These are phyloP conservation scores for Grosmannia penicillata DNA, from an alignment of 2,329 filamentous ascomycete genomes.

Conservation along the genomic window DNA sequence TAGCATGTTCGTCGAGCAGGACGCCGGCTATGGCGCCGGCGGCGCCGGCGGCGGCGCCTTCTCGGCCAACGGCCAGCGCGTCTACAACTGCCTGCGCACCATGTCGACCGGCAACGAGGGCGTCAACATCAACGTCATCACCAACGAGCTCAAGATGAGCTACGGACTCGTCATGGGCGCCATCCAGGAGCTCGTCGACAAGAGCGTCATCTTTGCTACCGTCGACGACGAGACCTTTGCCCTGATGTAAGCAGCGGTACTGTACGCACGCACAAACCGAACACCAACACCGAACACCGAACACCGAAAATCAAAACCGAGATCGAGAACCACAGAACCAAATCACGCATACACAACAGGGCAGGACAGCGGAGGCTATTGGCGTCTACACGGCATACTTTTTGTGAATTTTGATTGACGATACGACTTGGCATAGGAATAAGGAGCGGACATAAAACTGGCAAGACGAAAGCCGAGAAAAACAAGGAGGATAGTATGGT, in stretches of 20 bases:
- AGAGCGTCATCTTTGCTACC: conserved; percentile 75
- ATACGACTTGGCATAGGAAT: too few species aligned
- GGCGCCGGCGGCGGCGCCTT: conserved; percentile 27
- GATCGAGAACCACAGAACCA: too few species aligned
- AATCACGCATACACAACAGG: too few species aligned
- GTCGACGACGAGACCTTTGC: conserved; percentile 73
- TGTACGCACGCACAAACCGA: too few species aligned
- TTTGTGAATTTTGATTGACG: too few species aligned
- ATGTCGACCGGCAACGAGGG: conserved; percentile 66
- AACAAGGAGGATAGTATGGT: too few species aligned
- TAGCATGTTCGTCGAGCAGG: conserved; percentile 39
- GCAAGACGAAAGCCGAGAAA: too few species aligned
- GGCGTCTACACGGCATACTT: too few species aligned
- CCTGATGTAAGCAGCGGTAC: conserved; percentile 3
- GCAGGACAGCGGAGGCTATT: too few species aligned
- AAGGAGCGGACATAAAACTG: too few species aligned
- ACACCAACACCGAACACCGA: too few species aligned
- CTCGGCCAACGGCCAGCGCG: conserved; percentile 44
- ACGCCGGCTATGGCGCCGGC: conserved; percentile 18
- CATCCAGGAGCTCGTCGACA: conserved; percentile 63
- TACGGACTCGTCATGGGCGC: conserved; percentile 57
- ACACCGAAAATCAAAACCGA: too few species aligned
- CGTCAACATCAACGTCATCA: conserved; percentile 65
- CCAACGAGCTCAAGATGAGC: conserved; percentile 48
- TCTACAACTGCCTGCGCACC: conserved; percentile 56